Conservation (phyloP, 106 monocot genomes). For the Agapanthus africanus region DNA sequence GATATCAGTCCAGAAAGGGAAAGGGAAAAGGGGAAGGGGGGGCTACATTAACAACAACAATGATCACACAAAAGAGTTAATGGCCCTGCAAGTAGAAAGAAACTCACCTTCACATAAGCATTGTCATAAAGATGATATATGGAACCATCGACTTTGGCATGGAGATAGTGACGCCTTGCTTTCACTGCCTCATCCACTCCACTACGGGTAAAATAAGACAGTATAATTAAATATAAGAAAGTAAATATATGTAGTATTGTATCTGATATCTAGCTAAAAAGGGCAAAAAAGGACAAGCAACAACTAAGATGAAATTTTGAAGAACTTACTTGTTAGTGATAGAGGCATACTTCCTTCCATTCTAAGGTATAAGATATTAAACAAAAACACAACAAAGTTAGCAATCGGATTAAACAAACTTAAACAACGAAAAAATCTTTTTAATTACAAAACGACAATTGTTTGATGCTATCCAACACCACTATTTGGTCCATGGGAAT, state of each 20-base stretch:
- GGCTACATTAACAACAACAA: too few relatives aligned
- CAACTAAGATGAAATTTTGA: not conserved
- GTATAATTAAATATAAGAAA: not conserved
- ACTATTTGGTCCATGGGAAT: too few relatives aligned
- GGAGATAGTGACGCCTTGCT: constrained; percentile 13
- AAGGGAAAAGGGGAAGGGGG: too few relatives aligned
- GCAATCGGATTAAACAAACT: not conserved
- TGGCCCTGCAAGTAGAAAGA: too few relatives aligned
- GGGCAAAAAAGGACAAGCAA: not conserved
- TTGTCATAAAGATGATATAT: constrained; percentile 16
- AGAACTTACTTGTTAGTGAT: constrained; percentile 6
- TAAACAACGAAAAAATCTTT: not conserved
- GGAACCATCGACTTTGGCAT: constrained; percentile 10
- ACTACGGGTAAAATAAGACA: too few relatives aligned
- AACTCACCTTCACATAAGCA: constrained; percentile 15
- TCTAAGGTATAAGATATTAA: not conserved
- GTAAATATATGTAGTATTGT: not conserved
- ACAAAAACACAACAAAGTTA: not conserved
- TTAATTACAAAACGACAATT: too few relatives aligned
- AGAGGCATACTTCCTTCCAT: not conserved
- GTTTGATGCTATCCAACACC: too few relatives aligned
- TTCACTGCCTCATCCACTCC: not conserved
- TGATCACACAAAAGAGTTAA: too few relatives aligned
- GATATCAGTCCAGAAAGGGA: too few relatives aligned
- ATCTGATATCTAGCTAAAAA: not conserved